These are phyloP conservation scores for Ophiostoma sp. DNA, from an alignment of 2,329 filamentous ascomycete genomes.

Conservation along the genomic window DNA sequence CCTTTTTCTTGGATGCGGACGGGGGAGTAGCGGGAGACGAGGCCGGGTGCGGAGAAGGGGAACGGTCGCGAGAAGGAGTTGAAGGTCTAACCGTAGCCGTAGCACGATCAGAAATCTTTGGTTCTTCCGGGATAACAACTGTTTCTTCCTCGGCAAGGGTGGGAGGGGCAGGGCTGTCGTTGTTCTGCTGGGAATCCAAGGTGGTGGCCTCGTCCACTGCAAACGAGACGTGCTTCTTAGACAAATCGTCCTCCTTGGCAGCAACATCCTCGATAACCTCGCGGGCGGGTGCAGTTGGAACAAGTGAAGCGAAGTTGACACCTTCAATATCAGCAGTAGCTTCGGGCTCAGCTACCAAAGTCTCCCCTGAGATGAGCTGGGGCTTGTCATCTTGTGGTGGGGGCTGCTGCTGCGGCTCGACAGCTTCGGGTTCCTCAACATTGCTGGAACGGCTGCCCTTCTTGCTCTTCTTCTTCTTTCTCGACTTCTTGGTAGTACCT, in stretches of 20 bases:
- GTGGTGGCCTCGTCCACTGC: not conserved
- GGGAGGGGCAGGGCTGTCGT: not conserved
- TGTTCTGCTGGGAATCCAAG: not conserved
- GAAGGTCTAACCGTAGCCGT: not conserved
- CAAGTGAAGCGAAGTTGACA: not conserved
- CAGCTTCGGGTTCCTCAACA: slow-evolving; percentile 2
- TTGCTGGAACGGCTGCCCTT: slow-evolving; percentile 16
- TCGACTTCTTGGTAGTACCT: slow-evolving; percentile 8
- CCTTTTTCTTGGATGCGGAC: slow-evolving; percentile 7
- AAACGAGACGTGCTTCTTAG: slow-evolving; percentile 10
- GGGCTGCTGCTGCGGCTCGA: not conserved
- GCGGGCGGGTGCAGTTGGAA: not conserved
- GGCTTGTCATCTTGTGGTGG: not conserved
- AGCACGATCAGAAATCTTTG: not conserved
- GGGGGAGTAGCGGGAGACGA: not conserved
- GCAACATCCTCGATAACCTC: slow-evolving; percentile 5
- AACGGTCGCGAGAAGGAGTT: not conserved
- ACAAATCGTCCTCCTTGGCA: not conserved
- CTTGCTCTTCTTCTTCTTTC: slow-evolving; percentile 17
- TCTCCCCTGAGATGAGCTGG: slow-evolving; percentile 8
- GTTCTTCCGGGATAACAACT: not conserved
- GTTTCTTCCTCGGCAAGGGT: not conserved
- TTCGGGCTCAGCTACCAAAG: slow-evolving; percentile 18
- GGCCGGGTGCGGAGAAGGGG: not conserved
- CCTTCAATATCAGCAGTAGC: not conserved